Evolutionary conservation across 345 rosid species (phyloP).

Genomic region (Citrus cavaleriei): DNA sequence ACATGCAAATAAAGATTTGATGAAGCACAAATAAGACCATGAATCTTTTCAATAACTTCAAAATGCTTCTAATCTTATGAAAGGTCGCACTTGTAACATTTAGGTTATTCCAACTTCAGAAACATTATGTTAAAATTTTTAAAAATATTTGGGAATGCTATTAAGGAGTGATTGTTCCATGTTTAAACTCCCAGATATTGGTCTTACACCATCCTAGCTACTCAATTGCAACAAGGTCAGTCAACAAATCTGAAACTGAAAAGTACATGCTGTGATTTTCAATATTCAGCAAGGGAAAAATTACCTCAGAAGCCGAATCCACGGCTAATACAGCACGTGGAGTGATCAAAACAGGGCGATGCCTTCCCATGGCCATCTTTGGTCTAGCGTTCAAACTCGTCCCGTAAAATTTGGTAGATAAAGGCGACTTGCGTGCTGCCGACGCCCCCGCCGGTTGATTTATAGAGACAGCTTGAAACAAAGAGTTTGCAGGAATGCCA

Average conservation of each 20-base stretch:
- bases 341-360: constrained; percentile 29
- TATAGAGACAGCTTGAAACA: constrained; percentile 37
- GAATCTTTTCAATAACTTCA: background rate
- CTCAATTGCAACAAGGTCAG: background rate
- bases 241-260: constrained; percentile 5
- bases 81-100: background rate
- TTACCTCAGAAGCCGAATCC: constrained; percentile 74
- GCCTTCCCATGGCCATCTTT: constrained; percentile 28
- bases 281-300: background rate
- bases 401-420: constrained; percentile 45
- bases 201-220: background rate
- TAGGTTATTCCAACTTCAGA: background rate
- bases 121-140: background rate
- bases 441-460: constrained; percentile 10
- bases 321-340: constrained; percentile 69
- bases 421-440: constrained; percentile 26
- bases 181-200: background rate
- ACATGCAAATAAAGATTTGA: background rate
- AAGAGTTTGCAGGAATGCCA: constrained; percentile 40
- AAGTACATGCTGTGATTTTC: background rate
- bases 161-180: background rate
- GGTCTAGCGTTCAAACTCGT: constrained; percentile 33
- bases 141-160: background rate
- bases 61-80: background rate
- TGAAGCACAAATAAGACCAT: background rate